These are phyloP conservation scores for Senna siamea DNA, from an alignment of 306 rosid species.

Conservation along the genomic window DNA sequence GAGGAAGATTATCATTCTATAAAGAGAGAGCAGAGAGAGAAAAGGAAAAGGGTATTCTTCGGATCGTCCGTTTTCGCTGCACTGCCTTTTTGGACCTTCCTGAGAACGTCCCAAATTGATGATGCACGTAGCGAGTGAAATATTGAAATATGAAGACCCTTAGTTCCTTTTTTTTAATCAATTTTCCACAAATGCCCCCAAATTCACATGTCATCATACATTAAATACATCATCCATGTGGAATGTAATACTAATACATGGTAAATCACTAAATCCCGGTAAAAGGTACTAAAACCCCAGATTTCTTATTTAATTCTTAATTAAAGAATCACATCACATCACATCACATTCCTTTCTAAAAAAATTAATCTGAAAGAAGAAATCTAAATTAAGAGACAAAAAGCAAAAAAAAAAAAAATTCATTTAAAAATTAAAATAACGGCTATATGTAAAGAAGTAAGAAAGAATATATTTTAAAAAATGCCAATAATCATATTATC, in stretches of 20 bases:
- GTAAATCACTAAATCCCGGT: not conserved
- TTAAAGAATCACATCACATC: not conserved
- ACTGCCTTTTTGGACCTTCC: slow-evolving; percentile 73
- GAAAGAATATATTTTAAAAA: not conserved
- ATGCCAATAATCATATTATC: not conserved
- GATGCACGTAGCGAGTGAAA: slow-evolving; percentile 33
- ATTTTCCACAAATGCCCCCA: slow-evolving; percentile 42
- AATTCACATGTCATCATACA: not conserved
- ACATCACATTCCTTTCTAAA: not conserved
- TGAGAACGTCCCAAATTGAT: slow-evolving; percentile 51
- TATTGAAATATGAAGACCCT: slow-evolving; percentile 17
- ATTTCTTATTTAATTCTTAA: not conserved
- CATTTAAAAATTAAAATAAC: not conserved
- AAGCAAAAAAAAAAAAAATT: not conserved
- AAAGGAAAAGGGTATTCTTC: slow-evolving; percentile 52
- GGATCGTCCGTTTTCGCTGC: slow-evolving; percentile 70
- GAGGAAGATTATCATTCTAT: slow-evolving; percentile 33
- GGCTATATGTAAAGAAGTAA: not conserved
- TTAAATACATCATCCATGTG: not conserved
- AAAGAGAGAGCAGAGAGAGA: slow-evolving; percentile 1
- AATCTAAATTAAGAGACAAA: not conserved
- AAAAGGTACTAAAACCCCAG: not conserved
- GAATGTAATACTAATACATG: not conserved
- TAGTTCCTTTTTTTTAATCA: not conserved
- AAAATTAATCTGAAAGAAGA: not conserved